These are phyloP conservation scores for Mycogone perniciosa DNA, from an alignment of 2,329 filamentous ascomycete species.

Conservation along the genomic window DNA sequence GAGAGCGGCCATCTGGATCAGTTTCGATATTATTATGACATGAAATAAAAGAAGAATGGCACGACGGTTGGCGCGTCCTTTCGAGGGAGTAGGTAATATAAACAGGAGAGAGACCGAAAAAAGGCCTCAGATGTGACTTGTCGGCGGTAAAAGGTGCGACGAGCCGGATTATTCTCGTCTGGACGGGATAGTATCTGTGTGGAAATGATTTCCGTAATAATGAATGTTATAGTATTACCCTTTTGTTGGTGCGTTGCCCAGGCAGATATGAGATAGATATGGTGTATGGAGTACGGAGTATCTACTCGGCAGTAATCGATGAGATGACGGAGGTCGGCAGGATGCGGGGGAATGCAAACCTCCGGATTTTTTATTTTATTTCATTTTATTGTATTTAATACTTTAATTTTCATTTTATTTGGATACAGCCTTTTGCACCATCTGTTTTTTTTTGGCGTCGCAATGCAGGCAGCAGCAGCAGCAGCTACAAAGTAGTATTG, in stretches of 20 bases:
- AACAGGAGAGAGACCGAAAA: slow-evolving; percentile 1
- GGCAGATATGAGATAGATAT: not conserved
- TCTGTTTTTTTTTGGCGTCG: not conserved
- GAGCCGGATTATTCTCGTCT: slow-evolving; percentile 9
- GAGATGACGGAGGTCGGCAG: too few species aligned
- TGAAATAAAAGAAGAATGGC: too few species aligned
- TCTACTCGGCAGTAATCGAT: not conserved
- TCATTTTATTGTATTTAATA: too few species aligned
- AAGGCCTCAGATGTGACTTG: slow-evolving; percentile 1
- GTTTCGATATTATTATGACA: too few species aligned
- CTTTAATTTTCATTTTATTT: too few species aligned
- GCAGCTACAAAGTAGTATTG: slow-evolving; percentile 2
- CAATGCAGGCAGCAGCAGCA: slow-evolving; percentile 2
- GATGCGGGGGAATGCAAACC: too few species aligned
- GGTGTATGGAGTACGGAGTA: too few species aligned
- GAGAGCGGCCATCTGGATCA: not conserved
- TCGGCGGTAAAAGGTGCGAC: not conserved
- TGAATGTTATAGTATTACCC: not conserved
- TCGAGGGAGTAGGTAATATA: not conserved
- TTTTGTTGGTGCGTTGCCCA: not conserved
- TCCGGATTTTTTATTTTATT: too few species aligned
- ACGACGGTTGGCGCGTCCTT: slow-evolving; percentile 8
- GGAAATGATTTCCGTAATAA: not conserved
- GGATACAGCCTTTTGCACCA: not conserved
- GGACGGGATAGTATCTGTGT: not conserved